Percentiles rank a stretch among this genome's conserved stretches.
These are phyloP conservation scores for Aspergillus japonicus DNA, from an alignment of 2,329 filamentous ascomycete species.

Conservation along the genomic window DNA sequence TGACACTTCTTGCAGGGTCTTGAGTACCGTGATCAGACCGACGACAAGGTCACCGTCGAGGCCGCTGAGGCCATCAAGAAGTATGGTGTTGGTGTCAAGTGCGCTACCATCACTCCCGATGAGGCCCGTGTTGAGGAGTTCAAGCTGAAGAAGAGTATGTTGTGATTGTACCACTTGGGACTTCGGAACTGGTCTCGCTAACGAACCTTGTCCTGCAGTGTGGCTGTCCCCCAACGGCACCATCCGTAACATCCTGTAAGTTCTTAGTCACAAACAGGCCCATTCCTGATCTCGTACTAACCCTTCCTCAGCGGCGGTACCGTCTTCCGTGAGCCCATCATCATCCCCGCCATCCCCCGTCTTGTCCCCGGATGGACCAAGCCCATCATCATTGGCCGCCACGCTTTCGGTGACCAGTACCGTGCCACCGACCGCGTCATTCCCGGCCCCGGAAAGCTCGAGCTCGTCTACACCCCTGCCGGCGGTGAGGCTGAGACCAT, in stretches of 20 bases:
- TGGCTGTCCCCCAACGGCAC: constrained; percentile 98
- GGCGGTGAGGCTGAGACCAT: constrained; percentile 78
- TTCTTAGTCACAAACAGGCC: constrained; percentile 2
- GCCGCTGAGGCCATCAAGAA: constrained; percentile 98
- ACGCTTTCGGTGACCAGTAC: constrained; percentile 98
- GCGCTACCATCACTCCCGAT: constrained; percentile 97
- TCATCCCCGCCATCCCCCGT: constrained; percentile 88
- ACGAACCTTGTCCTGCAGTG: constrained; percentile 56
- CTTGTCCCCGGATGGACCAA: constrained; percentile 97
- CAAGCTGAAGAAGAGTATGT: constrained; percentile 92
- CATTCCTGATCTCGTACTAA: constrained; percentile 19
- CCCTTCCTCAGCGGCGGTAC: constrained; percentile 67
- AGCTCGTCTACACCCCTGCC: constrained; percentile 89
- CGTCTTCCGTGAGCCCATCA: constrained; percentile 98
- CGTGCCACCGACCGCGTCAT: constrained; percentile 90
- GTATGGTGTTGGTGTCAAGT: constrained; percentile 98
- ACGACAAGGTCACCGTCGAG: constrained; percentile 93
- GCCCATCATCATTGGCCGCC: constrained; percentile 97
- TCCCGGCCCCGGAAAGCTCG: constrained; percentile 78
- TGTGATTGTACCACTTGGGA: constrained; percentile 8
- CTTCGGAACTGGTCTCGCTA: constrained; percentile 5
- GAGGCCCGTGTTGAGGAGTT: constrained; percentile 97
- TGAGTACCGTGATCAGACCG: constrained; percentile 91
- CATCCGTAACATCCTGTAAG: constrained; percentile 63
- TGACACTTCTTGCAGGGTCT: constrained; percentile 58